These are phyloP conservation scores for Diatrype stigma DNA, from an alignment of 2,329 filamentous ascomycete genomes.

Conservation along the genomic window DNA sequence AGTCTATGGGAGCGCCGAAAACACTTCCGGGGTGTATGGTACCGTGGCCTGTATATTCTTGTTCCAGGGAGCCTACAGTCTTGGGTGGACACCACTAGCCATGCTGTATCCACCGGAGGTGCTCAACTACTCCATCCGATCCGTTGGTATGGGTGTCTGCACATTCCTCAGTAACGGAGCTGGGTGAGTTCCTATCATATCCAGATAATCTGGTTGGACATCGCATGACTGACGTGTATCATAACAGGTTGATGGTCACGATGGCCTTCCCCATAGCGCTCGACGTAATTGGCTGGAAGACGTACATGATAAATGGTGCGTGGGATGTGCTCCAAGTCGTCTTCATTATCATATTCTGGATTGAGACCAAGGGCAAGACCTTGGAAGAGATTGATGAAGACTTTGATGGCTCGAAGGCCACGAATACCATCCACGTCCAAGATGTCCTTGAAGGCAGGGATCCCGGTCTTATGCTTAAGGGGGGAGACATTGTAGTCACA, in stretches of 20 bases:
- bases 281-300: slow-evolving; percentile 18
- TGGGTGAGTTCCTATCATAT: slow-evolving; percentile 3
- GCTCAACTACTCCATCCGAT: slow-evolving; percentile 24
- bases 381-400: slow-evolving; percentile 17
- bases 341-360: slow-evolving; percentile 12
- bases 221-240: slow-evolving; percentile 2
- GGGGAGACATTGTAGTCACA: slow-evolving; percentile 1
- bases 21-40: slow-evolving; percentile 8
- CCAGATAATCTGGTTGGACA: not conserved
- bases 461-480: slow-evolving; percentile 4
- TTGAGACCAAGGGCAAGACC: slow-evolving; percentile 15
- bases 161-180: slow-evolving; percentile 5
- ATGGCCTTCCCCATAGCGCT: slow-evolving; percentile 15
- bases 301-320: slow-evolving; percentile 19
- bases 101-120: slow-evolving; percentile 25
- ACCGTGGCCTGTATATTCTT: slow-evolving; percentile 23
- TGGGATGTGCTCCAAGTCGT: slow-evolving; percentile 17
- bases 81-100: slow-evolving; percentile 25
- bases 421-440: slow-evolving; percentile 4
- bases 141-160: slow-evolving; percentile 32
- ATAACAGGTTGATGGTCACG: slow-evolving; percentile 4
- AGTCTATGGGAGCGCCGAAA: slow-evolving; percentile 2
- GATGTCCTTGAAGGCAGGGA: slow-evolving; percentile 5
- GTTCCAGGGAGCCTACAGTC: slow-evolving; percentile 23
- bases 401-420: not conserved